phyloP scores from a whole-genome alignment of 1,139 yeast species.

The Geotrichum bryndzae region DNA sequence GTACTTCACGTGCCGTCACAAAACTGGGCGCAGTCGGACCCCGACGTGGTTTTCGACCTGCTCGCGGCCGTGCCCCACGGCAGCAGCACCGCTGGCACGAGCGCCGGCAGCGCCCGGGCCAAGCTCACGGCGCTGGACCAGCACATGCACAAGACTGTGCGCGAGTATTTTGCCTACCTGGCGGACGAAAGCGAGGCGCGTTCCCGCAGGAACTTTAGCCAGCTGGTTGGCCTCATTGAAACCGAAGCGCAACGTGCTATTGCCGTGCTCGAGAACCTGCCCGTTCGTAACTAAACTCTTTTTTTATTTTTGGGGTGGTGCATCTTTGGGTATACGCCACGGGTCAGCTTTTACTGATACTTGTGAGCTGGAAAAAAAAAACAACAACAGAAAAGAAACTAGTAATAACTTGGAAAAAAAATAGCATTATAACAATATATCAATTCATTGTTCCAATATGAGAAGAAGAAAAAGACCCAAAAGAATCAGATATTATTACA shows the following conservation, averaged over 20 bases:
- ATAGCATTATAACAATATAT: too few relatives aligned
- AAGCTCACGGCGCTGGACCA: conserved; percentile 21
- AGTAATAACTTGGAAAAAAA: too few relatives aligned
- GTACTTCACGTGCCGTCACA: background rate
- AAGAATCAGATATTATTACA: too few relatives aligned
- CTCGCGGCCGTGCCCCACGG: conserved; percentile 19
- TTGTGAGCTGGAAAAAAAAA: too few relatives aligned
- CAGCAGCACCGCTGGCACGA: background rate
- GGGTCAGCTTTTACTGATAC: background rate
- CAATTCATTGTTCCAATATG: too few relatives aligned
- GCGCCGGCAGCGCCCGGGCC: background rate
- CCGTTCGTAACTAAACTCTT: conserved; percentile 8
- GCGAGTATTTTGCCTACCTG: conserved; percentile 59
- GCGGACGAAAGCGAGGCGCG: conserved; percentile 31
- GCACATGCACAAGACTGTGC: conserved; percentile 62
- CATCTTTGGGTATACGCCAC: background rate
- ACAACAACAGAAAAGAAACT: too few relatives aligned
- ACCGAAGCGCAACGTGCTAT: conserved; percentile 29
- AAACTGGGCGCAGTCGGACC: conserved; percentile 30
- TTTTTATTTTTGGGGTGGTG: background rate
- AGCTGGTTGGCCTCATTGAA: conserved; percentile 29
- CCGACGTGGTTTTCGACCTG: conserved; percentile 35
- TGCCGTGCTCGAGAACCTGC: conserved; percentile 8
- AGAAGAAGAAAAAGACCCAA: too few relatives aligned
- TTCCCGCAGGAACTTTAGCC: conserved; percentile 32